Conservation (phyloP, 805 yeast genomes). For the Candida hispaniensis region DNA sequence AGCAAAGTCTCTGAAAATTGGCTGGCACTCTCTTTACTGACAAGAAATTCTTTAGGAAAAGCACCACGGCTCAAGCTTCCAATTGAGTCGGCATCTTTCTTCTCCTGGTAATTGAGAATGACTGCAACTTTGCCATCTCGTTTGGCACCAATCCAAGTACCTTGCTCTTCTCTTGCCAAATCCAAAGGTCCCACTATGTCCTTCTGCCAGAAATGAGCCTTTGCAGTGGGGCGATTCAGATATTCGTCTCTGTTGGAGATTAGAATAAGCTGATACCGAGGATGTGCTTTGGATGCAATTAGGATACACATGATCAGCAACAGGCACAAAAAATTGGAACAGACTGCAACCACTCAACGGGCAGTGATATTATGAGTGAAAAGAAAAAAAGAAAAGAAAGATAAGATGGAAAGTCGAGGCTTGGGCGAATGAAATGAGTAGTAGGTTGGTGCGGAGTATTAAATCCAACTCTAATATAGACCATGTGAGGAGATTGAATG, state of each 20-base stretch:
- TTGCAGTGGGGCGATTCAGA: slow-evolving; percentile 58
- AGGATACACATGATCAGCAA: too few species aligned
- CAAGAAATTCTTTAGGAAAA: slow-evolving; percentile 38
- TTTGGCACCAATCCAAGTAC: slow-evolving; percentile 85
- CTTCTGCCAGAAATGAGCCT: slow-evolving; percentile 36
- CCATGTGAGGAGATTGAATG: too few species aligned
- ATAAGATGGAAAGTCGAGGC: too few species aligned
- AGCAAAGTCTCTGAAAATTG: slow-evolving; percentile 37
- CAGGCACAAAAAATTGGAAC: too few species aligned
- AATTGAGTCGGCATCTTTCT: slow-evolving; percentile 28
- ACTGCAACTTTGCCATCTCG: slow-evolving; percentile 52
- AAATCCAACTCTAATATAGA: too few species aligned
- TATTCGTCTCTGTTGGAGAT: slow-evolving; percentile 85
- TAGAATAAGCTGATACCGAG: slow-evolving; percentile 59
- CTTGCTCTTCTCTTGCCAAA: slow-evolving; percentile 58
- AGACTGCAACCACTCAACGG: too few species aligned
- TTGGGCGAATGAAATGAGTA: too few species aligned
- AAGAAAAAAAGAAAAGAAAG: too few species aligned
- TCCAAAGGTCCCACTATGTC: slow-evolving; percentile 60
- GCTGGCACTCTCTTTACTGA: slow-evolving; percentile 30
- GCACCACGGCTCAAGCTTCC: slow-evolving; percentile 42
- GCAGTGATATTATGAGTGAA: too few species aligned
- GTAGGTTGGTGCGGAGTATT: too few species aligned
- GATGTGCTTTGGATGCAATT: too few species aligned
- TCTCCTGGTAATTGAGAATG: slow-evolving; percentile 63